Evolutionary conservation across 2,329 filamentous ascomycete genomes (phyloP).

Genomic region (Harringtonia lauricola): DNA sequence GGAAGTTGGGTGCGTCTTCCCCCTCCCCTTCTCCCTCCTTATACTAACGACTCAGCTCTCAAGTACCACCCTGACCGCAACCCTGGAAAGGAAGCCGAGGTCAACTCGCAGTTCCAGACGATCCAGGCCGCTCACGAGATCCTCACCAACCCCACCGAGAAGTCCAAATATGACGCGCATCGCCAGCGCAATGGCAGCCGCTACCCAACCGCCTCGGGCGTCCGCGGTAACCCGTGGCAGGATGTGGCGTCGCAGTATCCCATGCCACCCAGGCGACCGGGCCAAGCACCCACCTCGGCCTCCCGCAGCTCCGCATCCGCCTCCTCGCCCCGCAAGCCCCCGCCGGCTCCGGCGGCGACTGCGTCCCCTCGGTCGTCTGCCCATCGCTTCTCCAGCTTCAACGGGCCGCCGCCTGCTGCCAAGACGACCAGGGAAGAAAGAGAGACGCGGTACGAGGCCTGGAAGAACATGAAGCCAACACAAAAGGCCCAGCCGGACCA

Average conservation of each 20-base stretch:
- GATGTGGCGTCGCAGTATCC: slow-evolving; percentile 38
- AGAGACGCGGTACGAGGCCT: slow-evolving; percentile 20
- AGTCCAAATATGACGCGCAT: slow-evolving; percentile 41
- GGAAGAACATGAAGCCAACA: slow-evolving; percentile 22
- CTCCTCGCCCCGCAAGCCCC: not conserved
- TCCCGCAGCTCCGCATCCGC: slow-evolving; percentile 7
- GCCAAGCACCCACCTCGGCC: slow-evolving; percentile 11
- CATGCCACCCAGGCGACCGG: slow-evolving; percentile 25
- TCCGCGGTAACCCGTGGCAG: slow-evolving; percentile 46
- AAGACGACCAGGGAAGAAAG: slow-evolving; percentile 11
- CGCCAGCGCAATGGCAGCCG: slow-evolving; percentile 24
- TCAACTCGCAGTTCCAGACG: slow-evolving; percentile 71
- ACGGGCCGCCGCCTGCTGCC: slow-evolving; percentile 10
- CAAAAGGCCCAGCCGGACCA: slow-evolving; percentile 10
- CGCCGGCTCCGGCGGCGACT: slow-evolving; percentile 13
- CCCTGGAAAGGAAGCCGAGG: slow-evolving; percentile 68
- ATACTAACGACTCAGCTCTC: slow-evolving; percentile 42
- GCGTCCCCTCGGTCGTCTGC: slow-evolving; percentile 8
- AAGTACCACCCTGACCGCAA: slow-evolving; percentile 87
- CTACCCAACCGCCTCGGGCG: slow-evolving; percentile 39
- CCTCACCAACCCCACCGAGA: slow-evolving; percentile 37
- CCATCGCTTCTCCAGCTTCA: slow-evolving; percentile 14
- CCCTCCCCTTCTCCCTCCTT: not conserved
- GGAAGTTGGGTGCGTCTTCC: slow-evolving; percentile 55
- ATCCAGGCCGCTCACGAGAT: slow-evolving; percentile 83